Conservation (phyloP, 805 yeast genomes). For the Cyberlindnera mississippiensis region DNA sequence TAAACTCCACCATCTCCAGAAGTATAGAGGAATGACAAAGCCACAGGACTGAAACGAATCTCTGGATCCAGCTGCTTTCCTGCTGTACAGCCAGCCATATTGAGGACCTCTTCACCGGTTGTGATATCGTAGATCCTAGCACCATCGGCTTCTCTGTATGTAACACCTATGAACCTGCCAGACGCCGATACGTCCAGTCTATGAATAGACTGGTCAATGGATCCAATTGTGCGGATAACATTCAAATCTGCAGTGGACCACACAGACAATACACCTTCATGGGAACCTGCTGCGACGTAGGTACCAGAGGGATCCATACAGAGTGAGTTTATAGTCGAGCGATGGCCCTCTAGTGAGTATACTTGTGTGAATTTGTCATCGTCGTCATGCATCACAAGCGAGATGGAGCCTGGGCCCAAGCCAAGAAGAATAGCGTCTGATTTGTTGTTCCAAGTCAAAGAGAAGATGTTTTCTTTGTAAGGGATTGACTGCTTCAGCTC, state of each 20-base stretch:
- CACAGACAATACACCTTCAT: slow-evolving; percentile 51
- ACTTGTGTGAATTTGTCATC: slow-evolving; percentile 7
- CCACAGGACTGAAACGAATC: slow-evolving; percentile 32
- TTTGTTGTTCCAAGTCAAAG: slow-evolving; percentile 31
- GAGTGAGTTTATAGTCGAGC: slow-evolving; percentile 45
- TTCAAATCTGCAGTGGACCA: slow-evolving; percentile 44
- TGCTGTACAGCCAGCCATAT: slow-evolving; percentile 18
- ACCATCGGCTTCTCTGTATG: slow-evolving; percentile 40
- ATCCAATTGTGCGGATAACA: slow-evolving; percentile 34
- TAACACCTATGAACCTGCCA: slow-evolving; percentile 42
- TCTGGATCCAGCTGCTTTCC: slow-evolving; percentile 24
- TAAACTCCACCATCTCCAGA: slow-evolving; percentile 29
- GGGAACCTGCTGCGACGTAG: slow-evolving; percentile 49
- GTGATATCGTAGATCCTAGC: slow-evolving; percentile 36
- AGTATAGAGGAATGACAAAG: slow-evolving; percentile 26
- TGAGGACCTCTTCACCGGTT: slow-evolving; percentile 22
- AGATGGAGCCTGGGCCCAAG: slow-evolving; percentile 42
- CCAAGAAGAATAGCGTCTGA: slow-evolving; percentile 42
- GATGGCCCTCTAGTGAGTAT: slow-evolving; percentile 39
- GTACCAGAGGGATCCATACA: slow-evolving; percentile 50
- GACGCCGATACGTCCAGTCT: slow-evolving; percentile 40
- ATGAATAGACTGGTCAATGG: slow-evolving; percentile 41
- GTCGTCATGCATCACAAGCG: slow-evolving; percentile 20
- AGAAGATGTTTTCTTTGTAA: slow-evolving; percentile 27
- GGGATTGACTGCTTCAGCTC: slow-evolving; percentile 27